These are phyloP conservation scores for Phytopythium vexans DNA, from an alignment of 352 stramenopile genomes.

Conservation along the genomic window DNA sequence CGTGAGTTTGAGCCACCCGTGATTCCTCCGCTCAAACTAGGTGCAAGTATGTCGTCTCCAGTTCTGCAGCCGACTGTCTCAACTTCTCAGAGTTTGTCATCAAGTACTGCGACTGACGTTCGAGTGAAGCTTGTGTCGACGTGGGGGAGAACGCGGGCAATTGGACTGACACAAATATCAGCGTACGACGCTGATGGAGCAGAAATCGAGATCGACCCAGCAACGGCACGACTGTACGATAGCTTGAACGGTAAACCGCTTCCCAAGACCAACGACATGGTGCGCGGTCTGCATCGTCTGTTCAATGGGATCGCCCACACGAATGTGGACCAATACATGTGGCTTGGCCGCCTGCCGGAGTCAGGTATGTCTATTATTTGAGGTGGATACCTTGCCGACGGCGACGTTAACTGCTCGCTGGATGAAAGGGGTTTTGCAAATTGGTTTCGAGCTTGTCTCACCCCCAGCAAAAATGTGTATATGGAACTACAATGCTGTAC, in stretches of 20 bases:
- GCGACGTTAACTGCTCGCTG: conserved; percentile 1
- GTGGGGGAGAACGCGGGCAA: conserved; percentile 53
- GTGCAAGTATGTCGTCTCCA: background rate
- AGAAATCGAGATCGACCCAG: conserved; percentile 44
- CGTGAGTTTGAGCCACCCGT: background rate
- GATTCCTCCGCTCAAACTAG: conserved; percentile 27
- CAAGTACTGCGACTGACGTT: conserved; percentile 21
- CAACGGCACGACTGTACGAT: conserved; percentile 52
- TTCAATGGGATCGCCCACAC: conserved; percentile 65
- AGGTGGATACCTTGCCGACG: background rate
- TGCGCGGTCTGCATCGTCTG: conserved; percentile 43
- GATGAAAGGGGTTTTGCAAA: conserved; percentile 40
- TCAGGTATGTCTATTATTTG: conserved; percentile 22
- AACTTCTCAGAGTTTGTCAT: background rate
- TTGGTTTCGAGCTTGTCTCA: conserved; percentile 43
- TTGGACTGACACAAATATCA: conserved; percentile 64
- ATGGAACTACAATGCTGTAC: conserved; percentile 82
- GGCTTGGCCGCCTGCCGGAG: conserved; percentile 62
- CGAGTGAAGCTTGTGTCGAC: conserved; percentile 68
- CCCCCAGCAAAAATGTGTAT: conserved; percentile 64
- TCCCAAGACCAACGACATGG: conserved; percentile 65
- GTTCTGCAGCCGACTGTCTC: background rate
- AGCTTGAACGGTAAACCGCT: conserved; percentile 38
- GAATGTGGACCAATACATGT: conserved; percentile 73
- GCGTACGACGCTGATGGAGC: conserved; percentile 62